Base-by-base conservation (phyloP, 768 basidiomycete species). In the Leccinum rimulosum region DNA sequence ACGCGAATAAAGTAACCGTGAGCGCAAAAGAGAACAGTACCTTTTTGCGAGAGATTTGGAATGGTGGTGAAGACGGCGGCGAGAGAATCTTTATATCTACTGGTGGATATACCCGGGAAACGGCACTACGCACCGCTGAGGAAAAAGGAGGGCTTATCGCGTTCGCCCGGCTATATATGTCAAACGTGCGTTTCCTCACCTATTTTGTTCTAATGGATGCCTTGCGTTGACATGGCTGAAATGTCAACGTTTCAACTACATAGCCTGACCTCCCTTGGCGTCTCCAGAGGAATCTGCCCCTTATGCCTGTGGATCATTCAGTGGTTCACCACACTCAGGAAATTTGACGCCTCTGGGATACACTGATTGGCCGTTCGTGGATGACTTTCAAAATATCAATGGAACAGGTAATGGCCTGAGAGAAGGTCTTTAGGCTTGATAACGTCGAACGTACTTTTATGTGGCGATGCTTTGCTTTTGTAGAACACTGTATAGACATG, bases 11-110 rank as follows among this genome's bases (percentile, higher is more conserved):
- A 40, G 3, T 6, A 9, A 5, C 8, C 4, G 11, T 31, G 2
- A 50, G 54, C 0, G 33, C 36, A 43, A 63, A 61, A 15, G 65
- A 74, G n/a, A 73, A 74, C 2, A 82, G 78, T 53, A 77, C 81
- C 52, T 79, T 81, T 60, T 50, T 83, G 30, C 73, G 80, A 15
- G 59, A 72, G 3, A 77, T 82, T 6, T 84, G 83, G 83, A 52
- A 51, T 10, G 28, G 36, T 7, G 61, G 65, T 5, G 70, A 49
- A 28, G 48, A 6, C 10, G 19, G 27, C 6, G 8, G 2, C 8
- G 25, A 49, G 27, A 50, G 50, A 3, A 50, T 4, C 8, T 28
- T 25, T 17, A 50, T 50, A 30, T 50, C 50, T 3, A 30, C 28
- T 10, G 50, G 50, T n/a, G 50, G 50, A 17, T 50, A 50, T 31